Evolutionary conservation across 306 rosid species (phyloP), one percentile per base, ranked within the genome.

Genomic region (Glycine tomentella): DNA sequence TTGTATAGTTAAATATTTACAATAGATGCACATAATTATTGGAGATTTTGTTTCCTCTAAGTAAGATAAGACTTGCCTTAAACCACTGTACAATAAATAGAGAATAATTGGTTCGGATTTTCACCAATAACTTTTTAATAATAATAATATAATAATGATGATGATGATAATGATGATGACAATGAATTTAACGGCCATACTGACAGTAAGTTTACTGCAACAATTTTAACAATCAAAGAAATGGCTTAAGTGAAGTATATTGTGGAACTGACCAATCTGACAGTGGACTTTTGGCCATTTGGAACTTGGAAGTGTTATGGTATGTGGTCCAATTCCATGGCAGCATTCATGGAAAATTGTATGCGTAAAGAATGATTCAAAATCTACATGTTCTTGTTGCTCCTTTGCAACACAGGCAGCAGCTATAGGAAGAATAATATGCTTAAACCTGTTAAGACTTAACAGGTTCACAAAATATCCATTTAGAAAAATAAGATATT

Each of bases 281-380:
- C 98, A 56, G 99, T 95, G 72, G 98, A 95, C 74, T 83, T 75
- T 74, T 84, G 86, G 75, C 99, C 99, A 88, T 86, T 87, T 69
- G 99, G 99, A 88, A 88, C 85, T 87, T 69, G 99, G 99, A 88
- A 95, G 98, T 73, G 80, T 86, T 79, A 95, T 95, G 75, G 88
- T 82, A 89, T 93, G 98, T 74, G 99, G 99, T 81, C 99, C 98
- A 71, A 95, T 95, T 81, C 99, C 99, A 75, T 95, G 99, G 92
- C 98, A 93, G 87, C 99, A 95, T 87, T 95, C 99, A 38, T 95
- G 99, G 89, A 96, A 95, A 86, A 93, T 90, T 70, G 97, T 89
- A 82, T 90, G 97, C 74, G 99, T 93, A 81, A 93, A 95, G 90
- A 93, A 95, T 4, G 99, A 95, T 5, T 91, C 94, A 88, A 95